A percentile compares a stretch with the other conserved stretches of the same genome.
phyloP scores from a whole-genome alignment of 257 asterid genomes.

The Verbascum thapsus region DNA sequence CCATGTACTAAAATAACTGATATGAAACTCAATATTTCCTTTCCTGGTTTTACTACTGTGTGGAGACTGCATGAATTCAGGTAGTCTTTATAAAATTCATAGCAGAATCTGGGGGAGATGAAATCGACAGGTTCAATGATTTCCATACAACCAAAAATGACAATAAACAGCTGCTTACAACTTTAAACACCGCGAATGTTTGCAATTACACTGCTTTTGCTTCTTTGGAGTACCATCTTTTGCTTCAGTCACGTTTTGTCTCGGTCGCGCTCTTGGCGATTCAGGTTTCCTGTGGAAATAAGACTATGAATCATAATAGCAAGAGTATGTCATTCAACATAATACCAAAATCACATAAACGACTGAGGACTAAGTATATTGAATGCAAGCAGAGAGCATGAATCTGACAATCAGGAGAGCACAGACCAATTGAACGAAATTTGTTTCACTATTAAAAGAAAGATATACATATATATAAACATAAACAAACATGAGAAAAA shows the following conservation, averaged over 20 bases:
- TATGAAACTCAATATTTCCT: slow-evolving; percentile 16
- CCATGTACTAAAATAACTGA: background rate
- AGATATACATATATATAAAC: background rate
- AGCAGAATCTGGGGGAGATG: slow-evolving; percentile 23
- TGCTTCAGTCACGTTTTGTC: slow-evolving; percentile 58
- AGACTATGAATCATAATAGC: slow-evolving; percentile 27
- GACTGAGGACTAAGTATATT: slow-evolving; percentile 5
- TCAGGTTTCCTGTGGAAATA: slow-evolving; percentile 75
- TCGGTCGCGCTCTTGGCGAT: slow-evolving; percentile 78
- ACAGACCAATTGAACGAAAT: slow-evolving; percentile 18
- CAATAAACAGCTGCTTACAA: slow-evolving; percentile 60
- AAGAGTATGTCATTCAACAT: slow-evolving; percentile 1
- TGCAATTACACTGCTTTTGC: slow-evolving; percentile 95
- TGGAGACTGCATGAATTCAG: background rate
- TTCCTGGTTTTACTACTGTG: slow-evolving; percentile 9
- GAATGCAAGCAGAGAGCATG: slow-evolving; percentile 14
- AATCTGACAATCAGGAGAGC: background rate
- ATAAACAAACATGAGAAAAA: background rate
- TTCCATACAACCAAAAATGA: slow-evolving; percentile 28
- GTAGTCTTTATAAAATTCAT: slow-evolving; percentile 24
- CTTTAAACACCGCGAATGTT: slow-evolving; percentile 91
- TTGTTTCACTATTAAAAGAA: slow-evolving; percentile 1
- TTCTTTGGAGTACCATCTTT: slow-evolving; percentile 96
- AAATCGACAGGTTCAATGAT: slow-evolving; percentile 11
- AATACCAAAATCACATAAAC: slow-evolving; percentile 12